These are phyloP conservation scores for Dendrobium catenatum DNA, from an alignment of 106 monocot species.

Conservation along the genomic window DNA sequence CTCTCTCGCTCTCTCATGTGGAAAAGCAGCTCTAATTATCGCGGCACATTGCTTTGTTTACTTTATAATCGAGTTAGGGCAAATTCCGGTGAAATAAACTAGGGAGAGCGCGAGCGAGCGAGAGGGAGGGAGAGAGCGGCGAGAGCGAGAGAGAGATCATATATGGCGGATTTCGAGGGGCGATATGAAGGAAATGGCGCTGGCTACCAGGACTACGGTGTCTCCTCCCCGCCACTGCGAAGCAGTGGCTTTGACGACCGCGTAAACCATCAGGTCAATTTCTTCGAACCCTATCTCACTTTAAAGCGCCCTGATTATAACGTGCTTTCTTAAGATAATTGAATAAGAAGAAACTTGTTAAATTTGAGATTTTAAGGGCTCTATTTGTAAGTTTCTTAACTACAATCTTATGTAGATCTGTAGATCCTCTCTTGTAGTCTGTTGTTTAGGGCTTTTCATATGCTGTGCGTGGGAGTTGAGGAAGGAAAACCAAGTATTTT, in stretches of 20 bases:
- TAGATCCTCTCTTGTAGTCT: constrained; percentile 1
- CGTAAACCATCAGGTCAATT: neutral
- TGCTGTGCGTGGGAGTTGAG: neutral
- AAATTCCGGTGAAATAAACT: too few species aligned
- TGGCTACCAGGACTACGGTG: constrained; percentile 11
- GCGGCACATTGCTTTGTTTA: too few species aligned
- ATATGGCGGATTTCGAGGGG: constrained; percentile 9
- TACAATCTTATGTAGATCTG: neutral
- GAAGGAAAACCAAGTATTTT: neutral
- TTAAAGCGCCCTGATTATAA: neutral
- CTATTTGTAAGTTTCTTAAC: neutral
- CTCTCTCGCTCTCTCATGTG: too few species aligned
- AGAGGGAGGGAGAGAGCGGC: too few species aligned
- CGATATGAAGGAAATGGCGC: constrained; percentile 9
- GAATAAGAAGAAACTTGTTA: neutral
- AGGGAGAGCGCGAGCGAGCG: too few species aligned
- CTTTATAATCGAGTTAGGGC: too few species aligned
- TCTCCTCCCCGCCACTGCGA: neutral
- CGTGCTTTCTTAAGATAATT: neutral
- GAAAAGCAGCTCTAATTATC: too few species aligned
- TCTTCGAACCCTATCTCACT: neutral
- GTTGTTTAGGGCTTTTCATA: neutral
- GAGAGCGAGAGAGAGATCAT: neutral
- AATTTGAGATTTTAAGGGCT: too few species aligned
- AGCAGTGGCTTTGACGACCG: constrained; percentile 6